Evolutionary conservation across 352 stramenopile species (phyloP), one percentile per base, ranked within the genome.

Genomic region (Plasmopara muralis): DNA sequence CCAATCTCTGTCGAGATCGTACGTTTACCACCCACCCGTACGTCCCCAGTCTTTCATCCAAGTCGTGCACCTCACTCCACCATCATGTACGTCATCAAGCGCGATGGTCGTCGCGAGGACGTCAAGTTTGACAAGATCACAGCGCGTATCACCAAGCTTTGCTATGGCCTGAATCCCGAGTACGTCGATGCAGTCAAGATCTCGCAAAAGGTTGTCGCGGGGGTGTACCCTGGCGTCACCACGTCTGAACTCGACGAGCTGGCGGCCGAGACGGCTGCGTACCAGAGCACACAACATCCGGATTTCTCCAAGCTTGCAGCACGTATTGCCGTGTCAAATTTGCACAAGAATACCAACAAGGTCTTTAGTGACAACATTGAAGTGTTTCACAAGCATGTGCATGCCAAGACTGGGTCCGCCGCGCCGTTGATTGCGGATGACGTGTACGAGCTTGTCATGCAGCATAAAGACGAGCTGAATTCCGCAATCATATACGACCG

Each of bases 81-180:
- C 47, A 43, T 25, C 0, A 98, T 98, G 89, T 97, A 88, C 72
- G 90, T 98, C 28, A 53, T 98, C 50, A 98, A 98, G 72, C 83
- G 95, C 58, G 83, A 97, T 66, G 93, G 93, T 13, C 81, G 81
- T 58, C 75, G 77, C 28, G 94, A 98, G 66, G 86, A 87, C 34
- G 95, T 98, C 59, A 94, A 97, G 55, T 99, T 98, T 69, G 95
- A 99, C 70, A 99, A 99, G 78, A 98, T 98, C 66, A 98, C 94
- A 39, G 89, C 85, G 43, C 92, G 96, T 50, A 98, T 99, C 65
- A 92, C 83, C 55, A 98, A 99, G 67, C 90, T 99, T 29, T 99
- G 96, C 75, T 98, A 99, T 66, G 96, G 96, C 6, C 83, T 99
- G 16, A 95, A 99, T 69, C 70, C 75, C n/a, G 70, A 97, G 62